Conservation (phyloP, 208 protist species). For the Leishmania amazonensis region DNA sequence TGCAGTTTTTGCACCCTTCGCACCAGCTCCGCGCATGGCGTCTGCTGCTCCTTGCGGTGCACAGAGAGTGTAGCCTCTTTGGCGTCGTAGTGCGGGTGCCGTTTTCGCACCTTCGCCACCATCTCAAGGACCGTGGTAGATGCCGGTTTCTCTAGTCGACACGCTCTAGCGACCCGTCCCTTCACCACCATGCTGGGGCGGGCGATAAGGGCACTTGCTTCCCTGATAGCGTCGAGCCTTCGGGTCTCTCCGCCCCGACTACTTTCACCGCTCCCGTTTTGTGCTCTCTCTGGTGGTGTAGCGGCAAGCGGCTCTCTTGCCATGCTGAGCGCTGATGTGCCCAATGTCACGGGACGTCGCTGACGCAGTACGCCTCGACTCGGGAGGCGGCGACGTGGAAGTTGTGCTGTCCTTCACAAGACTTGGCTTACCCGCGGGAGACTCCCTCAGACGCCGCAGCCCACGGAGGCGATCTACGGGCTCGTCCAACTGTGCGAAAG, state of each 20-base stretch:
- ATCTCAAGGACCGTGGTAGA: background rate
- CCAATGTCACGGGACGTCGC: background rate
- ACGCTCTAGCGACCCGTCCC: background rate
- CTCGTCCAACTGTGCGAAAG: background rate
- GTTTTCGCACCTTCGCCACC: background rate
- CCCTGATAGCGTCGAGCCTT: background rate
- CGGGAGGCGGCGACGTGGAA: background rate
- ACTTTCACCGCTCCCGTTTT: background rate
- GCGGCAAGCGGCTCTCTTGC: background rate
- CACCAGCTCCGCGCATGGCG: constrained; percentile 12
- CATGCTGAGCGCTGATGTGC: background rate
- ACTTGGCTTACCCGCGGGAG: background rate
- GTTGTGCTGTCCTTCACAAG: background rate
- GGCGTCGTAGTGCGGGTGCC: background rate
- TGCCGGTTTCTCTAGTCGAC: background rate
- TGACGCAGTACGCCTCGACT: background rate
- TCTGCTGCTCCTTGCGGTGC: background rate
- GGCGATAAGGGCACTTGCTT: background rate
- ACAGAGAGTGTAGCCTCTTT: background rate
- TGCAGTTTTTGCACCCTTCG: constrained; percentile 3
- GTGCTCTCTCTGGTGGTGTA: background rate
- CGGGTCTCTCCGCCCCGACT: background rate
- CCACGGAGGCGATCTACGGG: background rate
- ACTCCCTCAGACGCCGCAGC: background rate
- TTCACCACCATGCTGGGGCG: background rate